phyloP scores from a whole-genome alignment of 2,329 filamentous ascomycete species.

The Cladosporium cucumerinum region DNA sequence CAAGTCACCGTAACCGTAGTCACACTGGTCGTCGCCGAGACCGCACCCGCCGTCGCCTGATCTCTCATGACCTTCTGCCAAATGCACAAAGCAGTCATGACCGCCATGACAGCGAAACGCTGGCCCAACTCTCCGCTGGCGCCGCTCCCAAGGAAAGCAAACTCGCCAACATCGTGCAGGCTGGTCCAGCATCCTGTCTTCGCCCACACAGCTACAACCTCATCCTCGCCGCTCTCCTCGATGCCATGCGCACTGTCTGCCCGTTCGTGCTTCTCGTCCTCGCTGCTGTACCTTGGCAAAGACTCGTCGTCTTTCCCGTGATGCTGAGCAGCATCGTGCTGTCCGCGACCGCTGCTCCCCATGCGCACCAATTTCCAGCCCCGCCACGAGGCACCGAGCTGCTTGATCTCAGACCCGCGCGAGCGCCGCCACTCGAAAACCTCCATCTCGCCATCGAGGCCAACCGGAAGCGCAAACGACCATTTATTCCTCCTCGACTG shows the following conservation, averaged over 20 bases:
- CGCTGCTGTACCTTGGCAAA: slow-evolving; percentile 7
- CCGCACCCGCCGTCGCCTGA: background rate
- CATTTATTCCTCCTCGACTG: background rate
- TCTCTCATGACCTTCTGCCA: slow-evolving; percentile 16
- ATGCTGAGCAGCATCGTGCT: background rate
- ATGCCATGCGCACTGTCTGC: background rate
- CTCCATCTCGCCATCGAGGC: slow-evolving; percentile 8
- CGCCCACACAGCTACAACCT: slow-evolving; percentile 23
- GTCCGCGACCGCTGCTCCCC: background rate
- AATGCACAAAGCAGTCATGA: slow-evolving; percentile 19
- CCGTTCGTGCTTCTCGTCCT: slow-evolving; percentile 8
- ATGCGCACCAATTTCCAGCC: slow-evolving; percentile 23
- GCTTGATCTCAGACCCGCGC: slow-evolving; percentile 21
- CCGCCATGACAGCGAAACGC: slow-evolving; percentile 20
- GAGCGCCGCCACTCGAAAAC: slow-evolving; percentile 22
- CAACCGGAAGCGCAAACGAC: background rate
- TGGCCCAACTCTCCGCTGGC: slow-evolving; percentile 19
- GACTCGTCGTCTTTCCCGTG: slow-evolving; percentile 1
- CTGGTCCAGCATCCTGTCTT: slow-evolving; percentile 21
- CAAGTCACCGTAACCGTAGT: background rate
- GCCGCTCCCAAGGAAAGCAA: slow-evolving; percentile 20
- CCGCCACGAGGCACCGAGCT: slow-evolving; percentile 18
- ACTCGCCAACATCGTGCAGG: slow-evolving; percentile 19
- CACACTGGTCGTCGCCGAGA: background rate
- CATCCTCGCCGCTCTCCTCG: slow-evolving; percentile 19